Conservation (phyloP, 2,329 filamentous ascomycete species). For the Tothia fuscella region DNA sequence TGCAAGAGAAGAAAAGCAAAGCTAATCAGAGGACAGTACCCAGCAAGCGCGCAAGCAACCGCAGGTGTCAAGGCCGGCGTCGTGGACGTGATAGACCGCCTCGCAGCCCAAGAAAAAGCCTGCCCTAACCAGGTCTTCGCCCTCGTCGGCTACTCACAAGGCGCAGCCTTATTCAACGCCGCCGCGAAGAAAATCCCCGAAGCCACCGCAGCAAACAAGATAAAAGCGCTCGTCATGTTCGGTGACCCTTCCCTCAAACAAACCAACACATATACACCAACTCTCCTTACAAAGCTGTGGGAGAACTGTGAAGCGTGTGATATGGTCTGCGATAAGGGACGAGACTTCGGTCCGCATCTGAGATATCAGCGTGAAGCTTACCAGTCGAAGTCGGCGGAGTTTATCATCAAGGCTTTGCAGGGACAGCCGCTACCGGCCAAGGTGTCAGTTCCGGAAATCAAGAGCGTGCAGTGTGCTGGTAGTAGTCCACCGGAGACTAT, state of each 20-base stretch:
- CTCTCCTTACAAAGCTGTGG: neutral
- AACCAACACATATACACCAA: conserved; percentile 1
- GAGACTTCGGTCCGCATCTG: too few relatives aligned
- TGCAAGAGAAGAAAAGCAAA: neutral
- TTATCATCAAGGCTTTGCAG: too few relatives aligned
- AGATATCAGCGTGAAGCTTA: too few relatives aligned
- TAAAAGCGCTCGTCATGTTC: conserved; percentile 8
- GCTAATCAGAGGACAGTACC: too few relatives aligned
- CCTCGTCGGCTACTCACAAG: conserved; percentile 10
- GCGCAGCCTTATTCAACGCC: conserved; percentile 7
- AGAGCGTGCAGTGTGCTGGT: too few relatives aligned
- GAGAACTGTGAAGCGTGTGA: conserved; percentile 9
- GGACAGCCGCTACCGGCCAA: too few relatives aligned
- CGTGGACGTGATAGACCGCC: conserved; percentile 4
- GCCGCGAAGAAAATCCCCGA: conserved; percentile 4
- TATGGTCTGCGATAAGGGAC: too few relatives aligned
- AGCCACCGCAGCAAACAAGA: neutral
- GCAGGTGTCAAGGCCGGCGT: conserved; percentile 4
- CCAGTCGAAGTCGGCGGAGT: too few relatives aligned
- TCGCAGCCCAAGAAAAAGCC: conserved; percentile 5
- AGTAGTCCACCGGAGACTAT: too few relatives aligned
- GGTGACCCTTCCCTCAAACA: conserved; percentile 3
- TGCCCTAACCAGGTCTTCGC: conserved; percentile 10
- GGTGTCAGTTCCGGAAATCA: too few relatives aligned
- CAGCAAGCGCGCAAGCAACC: neutral